These are phyloP conservation scores for Taphrina sp. DNA, from an alignment of 1,139 yeast genomes.

Conservation along the genomic window DNA sequence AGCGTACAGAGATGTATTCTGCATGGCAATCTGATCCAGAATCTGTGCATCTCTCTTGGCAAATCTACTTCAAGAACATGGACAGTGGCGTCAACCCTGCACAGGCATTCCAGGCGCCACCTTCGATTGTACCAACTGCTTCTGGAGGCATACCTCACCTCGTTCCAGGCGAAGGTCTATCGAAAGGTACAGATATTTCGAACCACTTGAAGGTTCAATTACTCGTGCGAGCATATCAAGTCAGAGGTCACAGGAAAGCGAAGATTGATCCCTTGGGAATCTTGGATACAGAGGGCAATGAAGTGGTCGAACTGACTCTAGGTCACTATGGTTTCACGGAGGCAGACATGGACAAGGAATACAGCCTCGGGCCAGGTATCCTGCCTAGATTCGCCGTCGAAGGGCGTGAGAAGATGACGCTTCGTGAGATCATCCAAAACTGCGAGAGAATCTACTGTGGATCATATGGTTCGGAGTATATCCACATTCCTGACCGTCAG, in stretches of 20 bases:
- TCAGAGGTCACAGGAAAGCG: slow-evolving; percentile 95
- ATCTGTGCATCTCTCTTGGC: slow-evolving; percentile 95
- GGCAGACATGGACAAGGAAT: slow-evolving; percentile 75
- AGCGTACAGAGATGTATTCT: slow-evolving; percentile 66
- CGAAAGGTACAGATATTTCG: slow-evolving; percentile 56
- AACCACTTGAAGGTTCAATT: slow-evolving; percentile 93
- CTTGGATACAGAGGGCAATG: slow-evolving; percentile 63
- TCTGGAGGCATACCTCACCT: slow-evolving; percentile 65
- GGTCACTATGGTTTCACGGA: slow-evolving; percentile 90
- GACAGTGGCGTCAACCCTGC: slow-evolving; percentile 68
- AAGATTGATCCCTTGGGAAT: slow-evolving; percentile 91
- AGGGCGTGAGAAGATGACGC: slow-evolving; percentile 59
- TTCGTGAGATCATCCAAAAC: slow-evolving; percentile 70
- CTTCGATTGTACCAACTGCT: slow-evolving; percentile 66
- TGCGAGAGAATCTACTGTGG: slow-evolving; percentile 87
- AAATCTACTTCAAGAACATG: slow-evolving; percentile 86
- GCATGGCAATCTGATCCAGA: slow-evolving; percentile 90
- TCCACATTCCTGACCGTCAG: slow-evolving; percentile 92
- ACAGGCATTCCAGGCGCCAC: slow-evolving; percentile 84
- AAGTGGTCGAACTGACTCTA: slow-evolving; percentile 83
- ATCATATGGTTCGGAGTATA: slow-evolving; percentile 88
- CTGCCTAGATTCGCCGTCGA: slow-evolving; percentile 77
- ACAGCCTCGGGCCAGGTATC: slow-evolving; percentile 95
- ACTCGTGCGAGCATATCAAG: slow-evolving; percentile 96
- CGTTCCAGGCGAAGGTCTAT: slow-evolving; percentile 52